phyloP scores from a whole-genome alignment of 345 rosid species.

The Acer saccharum region DNA sequence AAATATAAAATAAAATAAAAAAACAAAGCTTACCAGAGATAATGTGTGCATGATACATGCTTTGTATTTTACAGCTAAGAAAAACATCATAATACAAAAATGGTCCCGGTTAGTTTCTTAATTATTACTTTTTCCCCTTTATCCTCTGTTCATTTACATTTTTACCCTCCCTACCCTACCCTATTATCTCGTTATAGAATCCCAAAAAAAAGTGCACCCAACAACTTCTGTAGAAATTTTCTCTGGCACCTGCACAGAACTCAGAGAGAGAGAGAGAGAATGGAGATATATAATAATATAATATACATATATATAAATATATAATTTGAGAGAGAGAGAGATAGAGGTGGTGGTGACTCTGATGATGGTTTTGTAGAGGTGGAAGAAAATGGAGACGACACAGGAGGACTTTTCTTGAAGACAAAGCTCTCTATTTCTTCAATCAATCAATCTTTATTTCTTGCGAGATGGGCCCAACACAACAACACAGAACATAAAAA shows the following conservation, averaged over 20 bases:
- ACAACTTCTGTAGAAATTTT: conserved; percentile 4
- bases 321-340: background rate
- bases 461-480: conserved; percentile 33
- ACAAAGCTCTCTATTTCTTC: conserved; percentile 23
- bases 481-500: conserved; percentile 17
- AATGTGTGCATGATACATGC: conserved; percentile 1
- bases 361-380: conserved; percentile 25
- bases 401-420: conserved; percentile 25
- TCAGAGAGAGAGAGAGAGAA: conserved; percentile 14
- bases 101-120: background rate
- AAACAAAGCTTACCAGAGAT: background rate
- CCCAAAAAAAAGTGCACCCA: background rate
- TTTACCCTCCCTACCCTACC: background rate
- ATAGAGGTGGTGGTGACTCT: conserved; percentile 17
- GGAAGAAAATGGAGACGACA: conserved; percentile 10
- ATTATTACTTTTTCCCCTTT: background rate
- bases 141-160: background rate
- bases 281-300: too few species aligned
- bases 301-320: background rate
- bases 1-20: background rate
- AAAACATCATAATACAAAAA: conserved; percentile 2
- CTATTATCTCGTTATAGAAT: background rate
- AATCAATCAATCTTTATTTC: background rate
- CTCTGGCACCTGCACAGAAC: background rate
- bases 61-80: background rate